Percentiles rank a stretch among this genome's conserved stretches.
These are phyloP conservation scores for Plectosphaerella cucumerina DNA, from an alignment of 2,329 filamentous ascomycete genomes.

Conservation along the genomic window DNA sequence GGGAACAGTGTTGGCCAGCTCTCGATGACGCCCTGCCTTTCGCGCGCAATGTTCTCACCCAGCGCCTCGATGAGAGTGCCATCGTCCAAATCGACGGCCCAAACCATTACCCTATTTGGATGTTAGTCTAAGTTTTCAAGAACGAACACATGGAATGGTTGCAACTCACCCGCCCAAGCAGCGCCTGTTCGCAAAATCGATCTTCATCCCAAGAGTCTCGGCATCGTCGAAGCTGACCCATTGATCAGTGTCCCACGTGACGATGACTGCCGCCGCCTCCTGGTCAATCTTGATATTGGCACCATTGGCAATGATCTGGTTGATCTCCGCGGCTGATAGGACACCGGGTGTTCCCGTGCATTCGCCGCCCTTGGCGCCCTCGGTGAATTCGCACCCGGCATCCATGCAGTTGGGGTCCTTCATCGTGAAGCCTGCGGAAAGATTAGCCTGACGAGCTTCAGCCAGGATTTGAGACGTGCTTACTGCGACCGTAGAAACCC, in stretches of 20 bases:
- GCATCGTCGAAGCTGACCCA: constrained; percentile 30
- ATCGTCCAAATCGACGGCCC: constrained; percentile 24
- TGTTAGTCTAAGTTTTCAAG: neutral
- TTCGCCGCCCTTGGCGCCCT: constrained; percentile 16
- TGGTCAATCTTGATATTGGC: constrained; percentile 16
- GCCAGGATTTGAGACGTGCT: neutral
- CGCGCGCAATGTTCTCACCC: constrained; percentile 4
- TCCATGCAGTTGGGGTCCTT: constrained; percentile 17
- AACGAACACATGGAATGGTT: neutral
- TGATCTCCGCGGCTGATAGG: constrained; percentile 27
- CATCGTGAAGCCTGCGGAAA: constrained; percentile 17
- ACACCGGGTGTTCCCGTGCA: constrained; percentile 24
- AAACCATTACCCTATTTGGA: constrained; percentile 22
- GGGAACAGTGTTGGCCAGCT: neutral
- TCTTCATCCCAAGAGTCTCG: constrained; percentile 26
- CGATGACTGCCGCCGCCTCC: constrained; percentile 23
- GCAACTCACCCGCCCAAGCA: constrained; percentile 19
- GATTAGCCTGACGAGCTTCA: neutral
- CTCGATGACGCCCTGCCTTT: neutral
- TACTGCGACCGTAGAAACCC: constrained; percentile 38
- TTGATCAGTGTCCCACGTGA: constrained; percentile 25
- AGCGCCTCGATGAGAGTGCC: constrained; percentile 14
- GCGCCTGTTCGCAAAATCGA: constrained; percentile 20
- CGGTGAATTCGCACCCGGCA: constrained; percentile 23
- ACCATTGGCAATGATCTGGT: constrained; percentile 18